phyloP scores from a whole-genome alignment of 192 early-diverging fungal species.

The Pecoramyces ruminantium region DNA sequence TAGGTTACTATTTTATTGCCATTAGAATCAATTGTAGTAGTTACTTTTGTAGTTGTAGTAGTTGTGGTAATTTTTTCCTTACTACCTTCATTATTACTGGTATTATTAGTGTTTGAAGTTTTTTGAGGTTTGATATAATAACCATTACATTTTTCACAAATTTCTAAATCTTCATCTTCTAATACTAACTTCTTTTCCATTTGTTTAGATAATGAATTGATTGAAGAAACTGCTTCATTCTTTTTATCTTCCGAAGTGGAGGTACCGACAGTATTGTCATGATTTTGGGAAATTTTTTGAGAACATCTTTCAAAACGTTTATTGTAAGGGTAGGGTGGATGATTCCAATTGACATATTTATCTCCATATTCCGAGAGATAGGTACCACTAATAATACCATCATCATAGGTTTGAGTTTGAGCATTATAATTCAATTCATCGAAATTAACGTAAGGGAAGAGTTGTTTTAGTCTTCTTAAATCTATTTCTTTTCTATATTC shows the following conservation, averaged over 20 bases:
- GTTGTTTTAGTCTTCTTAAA: background rate
- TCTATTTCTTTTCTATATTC: background rate
- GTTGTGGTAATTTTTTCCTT: too few species aligned
- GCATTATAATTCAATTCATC: background rate
- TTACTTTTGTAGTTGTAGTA: too few species aligned
- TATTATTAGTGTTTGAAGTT: too few species aligned
- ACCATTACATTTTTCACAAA: background rate
- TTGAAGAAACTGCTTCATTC: background rate
- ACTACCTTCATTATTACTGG: too few species aligned
- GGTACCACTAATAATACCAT: background rate
- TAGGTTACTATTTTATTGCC: too few species aligned
- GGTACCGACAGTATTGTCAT: background rate
- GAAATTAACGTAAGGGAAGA: background rate
- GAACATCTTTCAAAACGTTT: background rate
- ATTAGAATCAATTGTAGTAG: too few species aligned
- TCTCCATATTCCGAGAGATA: background rate
- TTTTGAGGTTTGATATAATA: background rate
- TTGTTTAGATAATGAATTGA: background rate
- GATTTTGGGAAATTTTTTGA: background rate
- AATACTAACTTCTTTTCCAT: background rate
- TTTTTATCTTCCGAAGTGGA: background rate
- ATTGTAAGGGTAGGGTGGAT: background rate
- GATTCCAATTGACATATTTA: background rate
- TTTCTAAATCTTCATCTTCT: background rate
- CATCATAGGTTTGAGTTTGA: background rate